These are phyloP conservation scores for Apiospora malaysiana DNA, from an alignment of 2,329 filamentous ascomycete species.

Conservation along the genomic window DNA sequence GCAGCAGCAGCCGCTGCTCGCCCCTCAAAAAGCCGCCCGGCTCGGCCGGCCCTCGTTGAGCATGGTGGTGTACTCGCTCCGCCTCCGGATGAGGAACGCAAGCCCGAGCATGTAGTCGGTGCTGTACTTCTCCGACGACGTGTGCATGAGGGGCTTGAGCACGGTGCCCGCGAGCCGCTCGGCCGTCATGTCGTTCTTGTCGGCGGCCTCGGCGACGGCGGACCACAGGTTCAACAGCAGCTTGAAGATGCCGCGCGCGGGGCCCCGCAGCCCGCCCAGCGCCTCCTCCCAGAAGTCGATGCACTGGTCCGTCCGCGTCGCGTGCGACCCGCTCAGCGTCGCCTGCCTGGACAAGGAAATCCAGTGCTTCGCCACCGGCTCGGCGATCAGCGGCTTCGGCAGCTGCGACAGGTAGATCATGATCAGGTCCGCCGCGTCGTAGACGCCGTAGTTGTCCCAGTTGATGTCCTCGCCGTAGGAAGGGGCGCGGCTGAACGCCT, in stretches of 20 bases:
- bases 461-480: slow-evolving; percentile 46
- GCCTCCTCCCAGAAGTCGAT: slow-evolving; percentile 56
- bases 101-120: slow-evolving; percentile 50
- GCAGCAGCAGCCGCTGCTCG: background rate
- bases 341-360: slow-evolving; percentile 48
- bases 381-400: slow-evolving; percentile 45
- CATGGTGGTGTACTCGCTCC: slow-evolving; percentile 47
- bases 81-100: slow-evolving; percentile 50
- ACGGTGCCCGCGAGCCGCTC: slow-evolving; percentile 47
- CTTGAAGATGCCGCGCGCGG: slow-evolving; percentile 46
- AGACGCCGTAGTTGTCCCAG: slow-evolving; percentile 43
- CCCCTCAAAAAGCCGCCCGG: slow-evolving; percentile 25
- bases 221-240: slow-evolving; percentile 51
- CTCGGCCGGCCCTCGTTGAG: slow-evolving; percentile 37
- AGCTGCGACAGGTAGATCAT: slow-evolving; percentile 47
- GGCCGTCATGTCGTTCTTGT: slow-evolving; percentile 50
- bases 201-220: slow-evolving; percentile 45
- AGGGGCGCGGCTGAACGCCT: slow-evolving; percentile 44
- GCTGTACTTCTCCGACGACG: slow-evolving; percentile 38
- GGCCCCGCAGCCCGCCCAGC: slow-evolving; percentile 45
- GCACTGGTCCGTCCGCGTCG: slow-evolving; percentile 46
- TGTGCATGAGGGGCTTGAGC: slow-evolving; percentile 48
- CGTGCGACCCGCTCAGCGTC: slow-evolving; percentile 41
- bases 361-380: slow-evolving; percentile 47
- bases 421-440: slow-evolving; percentile 50